Evolutionary conservation across 768 basidiomycete species (phyloP).

Genomic region (Multifurca ochricompacta): DNA sequence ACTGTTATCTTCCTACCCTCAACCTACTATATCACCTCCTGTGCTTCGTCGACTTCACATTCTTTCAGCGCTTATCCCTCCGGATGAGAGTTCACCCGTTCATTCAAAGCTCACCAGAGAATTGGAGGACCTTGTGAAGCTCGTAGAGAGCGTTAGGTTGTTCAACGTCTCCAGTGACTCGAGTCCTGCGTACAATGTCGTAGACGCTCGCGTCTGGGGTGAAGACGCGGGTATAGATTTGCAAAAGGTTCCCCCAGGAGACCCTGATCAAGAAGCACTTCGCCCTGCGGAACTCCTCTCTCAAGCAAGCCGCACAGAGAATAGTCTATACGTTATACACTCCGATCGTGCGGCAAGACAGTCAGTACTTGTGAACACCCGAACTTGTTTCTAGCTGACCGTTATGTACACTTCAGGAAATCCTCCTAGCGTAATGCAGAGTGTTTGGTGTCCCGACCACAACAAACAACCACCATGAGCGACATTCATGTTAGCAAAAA

Average conservation of each 20-base stretch:
- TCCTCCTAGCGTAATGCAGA: conserved; percentile 22
- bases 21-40: conserved; percentile 47
- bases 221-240: conserved; percentile 32
- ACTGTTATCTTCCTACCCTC: conserved; percentile 70
- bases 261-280: conserved; percentile 23
- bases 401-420: neutral
- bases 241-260: neutral
- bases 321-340: conserved; percentile 60
- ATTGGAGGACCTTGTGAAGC: conserved; percentile 61
- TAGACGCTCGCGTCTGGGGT: conserved; percentile 38
- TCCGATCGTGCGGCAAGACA: conserved; percentile 24
- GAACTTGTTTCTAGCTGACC: neutral
- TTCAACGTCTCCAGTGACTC: conserved; percentile 33
- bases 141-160: conserved; percentile 77
- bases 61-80: conserved; percentile 66
- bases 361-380: conserved; percentile 2
- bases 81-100: conserved; percentile 47
- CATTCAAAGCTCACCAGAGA: conserved; percentile 46
- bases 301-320: conserved; percentile 41
- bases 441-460: neutral
- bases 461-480: neutral
- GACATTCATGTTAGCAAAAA: neutral
- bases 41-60: conserved; percentile 61
- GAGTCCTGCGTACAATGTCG: conserved; percentile 10
- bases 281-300: conserved; percentile 41